phyloP scores from a whole-genome alignment of 495 filamentous ascomycete species.

The Letharia lupina region DNA sequence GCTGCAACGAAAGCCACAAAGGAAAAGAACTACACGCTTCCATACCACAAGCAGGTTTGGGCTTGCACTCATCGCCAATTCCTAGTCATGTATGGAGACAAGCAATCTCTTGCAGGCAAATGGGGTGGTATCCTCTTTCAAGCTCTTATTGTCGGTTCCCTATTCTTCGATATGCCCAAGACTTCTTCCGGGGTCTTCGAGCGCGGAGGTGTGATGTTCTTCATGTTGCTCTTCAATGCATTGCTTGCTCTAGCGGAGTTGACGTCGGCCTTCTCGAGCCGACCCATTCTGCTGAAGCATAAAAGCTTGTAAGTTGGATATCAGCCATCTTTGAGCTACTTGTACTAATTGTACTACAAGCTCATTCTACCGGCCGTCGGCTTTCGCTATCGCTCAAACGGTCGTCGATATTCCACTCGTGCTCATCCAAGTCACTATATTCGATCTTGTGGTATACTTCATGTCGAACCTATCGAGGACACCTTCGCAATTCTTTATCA shows the following conservation, averaged over 20 bases:
- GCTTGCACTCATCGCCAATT: slow-evolving; percentile 62
- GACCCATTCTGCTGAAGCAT: slow-evolving; percentile 74
- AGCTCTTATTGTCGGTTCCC: slow-evolving; percentile 64
- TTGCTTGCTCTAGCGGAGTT: slow-evolving; percentile 71
- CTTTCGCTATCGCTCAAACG: slow-evolving; percentile 68
- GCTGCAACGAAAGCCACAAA: slow-evolving; percentile 40
- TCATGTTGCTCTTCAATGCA: slow-evolving; percentile 72
- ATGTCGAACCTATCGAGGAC: slow-evolving; percentile 55
- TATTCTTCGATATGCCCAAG: slow-evolving; percentile 63
- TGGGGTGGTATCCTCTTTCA: slow-evolving; percentile 56
- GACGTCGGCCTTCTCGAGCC: slow-evolving; percentile 57
- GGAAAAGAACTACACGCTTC: slow-evolving; percentile 58
- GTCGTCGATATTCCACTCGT: slow-evolving; percentile 68
- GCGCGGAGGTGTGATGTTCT: slow-evolving; percentile 56
- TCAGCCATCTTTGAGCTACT: neutral
- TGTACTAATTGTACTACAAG: slow-evolving; percentile 13
- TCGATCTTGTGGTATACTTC: slow-evolving; percentile 57
- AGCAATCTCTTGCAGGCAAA: slow-evolving; percentile 42
- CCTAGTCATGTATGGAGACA: slow-evolving; percentile 56
- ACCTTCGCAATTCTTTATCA: slow-evolving; percentile 79
- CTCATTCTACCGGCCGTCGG: slow-evolving; percentile 75
- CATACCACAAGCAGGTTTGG: slow-evolving; percentile 58
- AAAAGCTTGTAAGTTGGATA: slow-evolving; percentile 45
- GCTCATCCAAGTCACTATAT: slow-evolving; percentile 59
- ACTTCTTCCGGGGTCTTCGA: slow-evolving; percentile 46